Evolutionary conservation across 106 monocot genomes (phyloP), one percentile per base, ranked within the genome.

Genomic region (Chionographis japonica): DNA sequence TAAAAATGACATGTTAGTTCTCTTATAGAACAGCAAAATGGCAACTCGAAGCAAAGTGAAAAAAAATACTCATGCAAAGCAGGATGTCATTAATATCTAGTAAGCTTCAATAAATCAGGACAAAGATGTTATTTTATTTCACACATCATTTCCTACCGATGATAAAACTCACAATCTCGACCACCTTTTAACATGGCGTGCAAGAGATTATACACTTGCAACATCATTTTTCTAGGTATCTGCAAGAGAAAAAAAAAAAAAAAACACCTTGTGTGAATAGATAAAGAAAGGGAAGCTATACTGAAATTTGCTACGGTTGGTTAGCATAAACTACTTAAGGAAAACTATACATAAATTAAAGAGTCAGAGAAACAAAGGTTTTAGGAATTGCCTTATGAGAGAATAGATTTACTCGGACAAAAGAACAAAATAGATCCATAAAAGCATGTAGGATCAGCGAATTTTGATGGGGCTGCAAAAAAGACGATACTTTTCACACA

Each of bases 221-320:
- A 58, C 17, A 98, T 85, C 97, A 98, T 98, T 87, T 93, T 98
- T 83, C 97, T 89, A 74, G 97, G 97, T 78, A 98, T 87, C 97
- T 98, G 83, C n/a, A 72, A 77, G 46, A 27, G 11, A 77, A 40
- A 40, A 77, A 37, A 36, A 77, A 40, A 40, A 77, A 37, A 36
- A 70, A 43, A 52, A 27, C 36, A 17, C 20, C 19, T 19, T 75
- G 55, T 12, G 42, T 72, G 2, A 83, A 55, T 52, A 65, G 35
- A 68, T 14, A 17, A 51, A 27, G 27, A 27, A 16, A 2, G 42
- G 50, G 61, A 68, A 36, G 46, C 46, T 46, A 46, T 10, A 10
- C 5, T 6, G 9, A 46, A 46, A 46, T 6, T 46, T 10, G 46
- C 0, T 6, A 46, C 46, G 2, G 46, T 10, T 46, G 13, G 46